Evolutionary conservation across 2,329 filamentous ascomycete species (phyloP), one percentile per base, ranked within the genome.

Genomic region (Helminthosporium solani): DNA sequence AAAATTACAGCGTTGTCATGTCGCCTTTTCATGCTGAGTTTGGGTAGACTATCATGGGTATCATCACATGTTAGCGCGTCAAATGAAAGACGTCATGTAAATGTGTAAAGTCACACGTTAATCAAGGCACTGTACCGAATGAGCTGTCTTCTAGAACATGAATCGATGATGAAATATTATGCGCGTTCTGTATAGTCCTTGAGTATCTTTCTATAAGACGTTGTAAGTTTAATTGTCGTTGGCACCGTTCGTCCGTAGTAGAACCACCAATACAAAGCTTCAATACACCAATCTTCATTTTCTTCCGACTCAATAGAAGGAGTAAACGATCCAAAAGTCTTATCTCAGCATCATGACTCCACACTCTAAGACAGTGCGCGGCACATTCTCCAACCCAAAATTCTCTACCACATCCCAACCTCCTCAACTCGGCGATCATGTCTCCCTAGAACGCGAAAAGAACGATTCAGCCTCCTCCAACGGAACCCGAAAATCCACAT

Each of bases 351-450:
- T 21, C 4, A 30, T 12, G 33, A 34, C 16, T 8, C 31, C 36
- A 31, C 57, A 63, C 39, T 68, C 63, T 38, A 53, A 56, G 40
- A 64, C 61, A 25, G 62, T 66, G 42, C 63, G 61, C 42, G 62
- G 63, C 36, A 68, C 63, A 1, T 45, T 67, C n/a, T 52, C 50
- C 7, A 62, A 64, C 57, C n/a, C 41, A 56, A 48, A 49, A 51
- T 36, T 52, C 56, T 15, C 56, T 54, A 8, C 47, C 50, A 11
- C 56, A 52, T 37, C 39, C 14, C 50, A 42, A 16, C 50, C 50
- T n/a, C 46, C 60, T 15, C 43, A 45, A 19, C 49, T 65, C 3
- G 57, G 61, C 23, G 64, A 66, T 40, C 54, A 54, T n/a, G 54
- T 54, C 12, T 62, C 60, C 16, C 51, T 65, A 19, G 52, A 55